Evolutionary conservation across 2,329 filamentous ascomycete species (phyloP).

Genomic region (Pseudogymnoascus sp.): DNA sequence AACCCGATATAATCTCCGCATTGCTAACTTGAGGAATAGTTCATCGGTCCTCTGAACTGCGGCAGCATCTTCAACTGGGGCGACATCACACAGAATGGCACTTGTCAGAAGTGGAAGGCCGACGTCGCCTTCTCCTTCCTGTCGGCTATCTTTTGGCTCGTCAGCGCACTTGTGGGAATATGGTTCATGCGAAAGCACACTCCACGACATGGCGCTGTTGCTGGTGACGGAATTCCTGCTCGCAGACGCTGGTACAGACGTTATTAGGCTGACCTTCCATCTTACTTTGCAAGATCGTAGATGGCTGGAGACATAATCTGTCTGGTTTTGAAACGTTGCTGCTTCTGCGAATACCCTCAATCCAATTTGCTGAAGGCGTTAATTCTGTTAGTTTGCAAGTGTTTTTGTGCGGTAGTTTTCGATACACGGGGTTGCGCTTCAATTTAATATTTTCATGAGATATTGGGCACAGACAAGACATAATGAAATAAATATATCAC

Average conservation of each 20-base stretch:
- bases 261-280: background rate
- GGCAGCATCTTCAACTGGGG: constrained; percentile 74
- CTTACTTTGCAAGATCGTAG: background rate
- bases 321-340: background rate
- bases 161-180: constrained; percentile 14
- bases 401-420: background rate
- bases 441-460: background rate
- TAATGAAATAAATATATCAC: background rate
- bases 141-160: constrained; percentile 18
- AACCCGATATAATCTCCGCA: constrained; percentile 63
- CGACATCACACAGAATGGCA: constrained; percentile 69
- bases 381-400: background rate
- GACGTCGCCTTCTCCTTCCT: constrained; percentile 24
- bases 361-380: background rate
- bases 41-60: constrained; percentile 79
- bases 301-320: background rate
- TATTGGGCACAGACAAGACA: background rate
- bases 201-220: background rate
- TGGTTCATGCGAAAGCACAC: constrained; percentile 14
- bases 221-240: constrained; percentile 12
- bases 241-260: constrained; percentile 14
- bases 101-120: constrained; percentile 66
- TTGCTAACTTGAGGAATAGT: constrained; percentile 67
- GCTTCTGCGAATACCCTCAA: background rate
- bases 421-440: background rate